Conservation (phyloP, 306 rosid genomes). For the Dalbergia oliveri region DNA sequence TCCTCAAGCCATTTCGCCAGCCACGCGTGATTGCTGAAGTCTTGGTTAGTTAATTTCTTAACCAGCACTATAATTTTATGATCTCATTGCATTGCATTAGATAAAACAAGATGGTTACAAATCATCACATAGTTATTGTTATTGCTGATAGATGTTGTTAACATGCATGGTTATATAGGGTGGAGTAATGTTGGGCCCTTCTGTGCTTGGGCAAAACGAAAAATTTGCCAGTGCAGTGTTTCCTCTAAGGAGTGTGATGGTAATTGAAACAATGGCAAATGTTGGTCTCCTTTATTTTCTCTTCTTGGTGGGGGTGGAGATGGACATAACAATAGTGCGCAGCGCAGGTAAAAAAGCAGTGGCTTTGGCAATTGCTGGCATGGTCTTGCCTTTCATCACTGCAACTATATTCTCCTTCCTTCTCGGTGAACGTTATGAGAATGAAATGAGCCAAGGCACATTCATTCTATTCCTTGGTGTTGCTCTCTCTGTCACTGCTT, state of each 20-base stretch:
- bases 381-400: conserved; percentile 72
- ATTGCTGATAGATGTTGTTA: neutral
- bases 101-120: neutral
- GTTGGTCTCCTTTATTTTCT: conserved; percentile 87
- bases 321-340: conserved; percentile 69
- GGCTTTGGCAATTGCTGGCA: conserved; percentile 67
- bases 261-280: conserved; percentile 89
- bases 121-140: neutral
- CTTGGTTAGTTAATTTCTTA: conserved; percentile 58
- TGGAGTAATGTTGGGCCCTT: conserved; percentile 89
- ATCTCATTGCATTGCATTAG: neutral
- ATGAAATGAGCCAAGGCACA: conserved; percentile 51
- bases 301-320: conserved; percentile 83
- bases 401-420: conserved; percentile 63
- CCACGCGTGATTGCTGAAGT: conserved; percentile 95
- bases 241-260: conserved; percentile 87
- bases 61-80: neutral
- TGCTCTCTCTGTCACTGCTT: conserved; percentile 88
- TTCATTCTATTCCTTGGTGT: conserved; percentile 81
- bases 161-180: conserved; percentile 59
- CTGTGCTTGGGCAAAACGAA: conserved; percentile 65
- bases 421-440: neutral
- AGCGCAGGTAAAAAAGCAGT: conserved; percentile 69
- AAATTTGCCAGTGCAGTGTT: conserved; percentile 63
- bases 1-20: conserved; percentile 90